phyloP scores from a whole-genome alignment of 306 rosid species.

The Sicyos edulis region DNA sequence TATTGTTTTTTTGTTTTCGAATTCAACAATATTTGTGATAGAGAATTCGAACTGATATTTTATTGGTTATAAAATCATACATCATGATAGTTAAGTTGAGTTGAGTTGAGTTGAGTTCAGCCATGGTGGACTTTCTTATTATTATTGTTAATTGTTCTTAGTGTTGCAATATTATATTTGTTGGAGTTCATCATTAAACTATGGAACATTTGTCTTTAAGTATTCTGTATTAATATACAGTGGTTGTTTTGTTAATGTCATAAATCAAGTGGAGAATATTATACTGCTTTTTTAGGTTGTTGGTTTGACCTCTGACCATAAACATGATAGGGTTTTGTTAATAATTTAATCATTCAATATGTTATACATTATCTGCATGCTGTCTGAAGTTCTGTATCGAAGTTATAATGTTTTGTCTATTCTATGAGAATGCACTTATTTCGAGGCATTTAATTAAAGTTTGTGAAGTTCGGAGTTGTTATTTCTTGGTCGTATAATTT shows the following conservation, averaged over 20 bases:
- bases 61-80: no score
- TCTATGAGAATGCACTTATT: constrained; percentile 8
- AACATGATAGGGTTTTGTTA: neutral
- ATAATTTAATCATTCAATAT: neutral
- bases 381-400: constrained; percentile 11
- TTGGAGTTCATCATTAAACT: neutral
- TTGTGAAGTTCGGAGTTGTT: neutral
- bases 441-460: constrained; percentile 4
- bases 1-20: no score
- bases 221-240: neutral
- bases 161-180: constrained; percentile 1
- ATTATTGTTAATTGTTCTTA: neutral
- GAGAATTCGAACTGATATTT: no score
- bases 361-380: constrained; percentile 12
- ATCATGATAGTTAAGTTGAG: no score
- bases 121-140: no score
- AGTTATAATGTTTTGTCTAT: neutral
- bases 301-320: constrained; percentile 16
- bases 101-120: no score
- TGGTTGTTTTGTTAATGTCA: neutral
- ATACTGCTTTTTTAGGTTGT: constrained; percentile 3
- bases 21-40: no score
- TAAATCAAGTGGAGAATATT: neutral
- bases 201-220: constrained; percentile 11
- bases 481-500: neutral